phyloP scores from a whole-genome alignment of 352 stramenopile species.

The Phytophthora brassicae region DNA sequence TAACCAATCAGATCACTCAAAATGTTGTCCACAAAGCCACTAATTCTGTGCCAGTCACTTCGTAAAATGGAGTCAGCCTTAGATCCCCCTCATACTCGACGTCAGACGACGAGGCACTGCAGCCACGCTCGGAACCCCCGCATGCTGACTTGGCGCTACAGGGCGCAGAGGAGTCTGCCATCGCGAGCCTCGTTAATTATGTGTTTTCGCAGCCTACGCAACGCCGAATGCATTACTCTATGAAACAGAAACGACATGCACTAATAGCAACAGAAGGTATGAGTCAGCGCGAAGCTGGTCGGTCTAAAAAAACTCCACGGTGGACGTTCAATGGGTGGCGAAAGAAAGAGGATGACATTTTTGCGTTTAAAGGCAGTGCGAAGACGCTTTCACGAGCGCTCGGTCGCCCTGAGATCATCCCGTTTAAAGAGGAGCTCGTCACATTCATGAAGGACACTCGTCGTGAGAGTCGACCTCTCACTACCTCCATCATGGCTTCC shows the following conservation, averaged over 20 bases:
- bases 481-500: background rate
- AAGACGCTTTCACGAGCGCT: too few relatives aligned
- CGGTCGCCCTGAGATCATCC: too few relatives aligned
- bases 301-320: background rate
- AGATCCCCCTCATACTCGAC: too few relatives aligned
- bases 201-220: background rate
- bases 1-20: too few relatives aligned
- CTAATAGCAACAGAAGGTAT: background rate
- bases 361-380: too few relatives aligned
- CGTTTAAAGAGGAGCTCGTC: too few relatives aligned
- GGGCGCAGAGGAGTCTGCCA: background rate
- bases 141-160: background rate
- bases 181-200: background rate
- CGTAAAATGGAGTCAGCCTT: too few relatives aligned
- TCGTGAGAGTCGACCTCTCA: background rate
- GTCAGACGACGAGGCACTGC: too few relatives aligned
- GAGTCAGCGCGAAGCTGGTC: background rate
- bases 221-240: background rate
- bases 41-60: too few relatives aligned
- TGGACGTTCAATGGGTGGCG: too few relatives aligned
- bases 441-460: conserved; percentile 8
- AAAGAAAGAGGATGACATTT: too few relatives aligned
- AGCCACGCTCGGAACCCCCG: background rate
- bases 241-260: background rate
- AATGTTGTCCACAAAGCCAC: too few relatives aligned